Base-by-base conservation (phyloP, 78 protist genomes). In the Polysphondylium violaceum region DNA sequence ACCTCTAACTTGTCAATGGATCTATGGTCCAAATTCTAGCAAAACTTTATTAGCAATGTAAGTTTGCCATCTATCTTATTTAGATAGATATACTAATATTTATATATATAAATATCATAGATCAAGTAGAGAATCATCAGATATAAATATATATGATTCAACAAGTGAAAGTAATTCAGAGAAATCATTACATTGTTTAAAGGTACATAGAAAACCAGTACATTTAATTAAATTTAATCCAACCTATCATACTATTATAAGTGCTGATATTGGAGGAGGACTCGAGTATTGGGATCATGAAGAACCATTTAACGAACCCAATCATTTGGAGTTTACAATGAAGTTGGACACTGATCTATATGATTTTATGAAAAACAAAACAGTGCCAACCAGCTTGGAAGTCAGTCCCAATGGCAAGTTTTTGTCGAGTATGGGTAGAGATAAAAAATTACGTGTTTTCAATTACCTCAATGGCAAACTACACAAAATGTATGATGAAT, bases 301-400 rank as follows among this genome's bases (percentile, higher is more conserved):
- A 31, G 78, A 74, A 44, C 76, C 74, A 71, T 40, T 29, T 29
- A 86, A 44, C 19, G 55, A 36, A 27, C 97, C 94, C 4, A 35
- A 23, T 3, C 55, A 50, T 9, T 29, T 92, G 35, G 33, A 36
- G 0, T 98, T 94, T 71, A 21, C 12, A 29, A 74, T 19, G 79
- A 97, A 97, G 75, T 25, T 68, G 40, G 98, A 98, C n/a, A 98
- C 99, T 1, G 98, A 97, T 87, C 96, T 98, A 41, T 98, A 58
- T 75, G 95, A 72, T 19, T 27, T 98, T 4, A 72, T 91, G 40
- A 94, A 95, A 40, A 3, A 36, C 3, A 23, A 74, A 27, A 90
- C 98, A 12, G 0, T 12, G 9, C 75, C 97, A 31, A 53, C 51
- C 8, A 74, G 92, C 36, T 85, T 98, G 33, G 69, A 41, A 7